phyloP scores from a whole-genome alignment of 495 filamentous ascomycete genomes.

The Lentithecium fluviatile region DNA sequence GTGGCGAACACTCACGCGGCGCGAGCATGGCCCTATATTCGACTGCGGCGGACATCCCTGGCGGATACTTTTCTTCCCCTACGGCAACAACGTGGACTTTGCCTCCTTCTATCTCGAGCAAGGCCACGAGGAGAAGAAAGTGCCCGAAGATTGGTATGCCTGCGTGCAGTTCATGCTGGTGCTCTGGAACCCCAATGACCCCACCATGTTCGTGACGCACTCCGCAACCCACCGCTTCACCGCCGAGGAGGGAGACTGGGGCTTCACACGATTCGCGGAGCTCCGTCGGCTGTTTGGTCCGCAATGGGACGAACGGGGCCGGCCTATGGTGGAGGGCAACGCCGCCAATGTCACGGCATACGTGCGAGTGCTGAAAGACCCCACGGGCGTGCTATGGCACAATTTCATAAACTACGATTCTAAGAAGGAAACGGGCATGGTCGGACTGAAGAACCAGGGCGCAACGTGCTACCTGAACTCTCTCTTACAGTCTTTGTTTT shows the following conservation, averaged over 20 bases:
- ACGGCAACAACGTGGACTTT: constrained; percentile 86
- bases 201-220: constrained; percentile 69
- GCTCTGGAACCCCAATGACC: constrained; percentile 88
- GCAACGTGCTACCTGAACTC: constrained; percentile 99
- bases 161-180: constrained; percentile 95
- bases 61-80: constrained; percentile 94
- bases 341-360: constrained; percentile 86
- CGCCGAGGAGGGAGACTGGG: constrained; percentile 97
- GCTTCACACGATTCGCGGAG: constrained; percentile 91
- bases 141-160: constrained; percentile 87
- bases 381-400: constrained; percentile 98
- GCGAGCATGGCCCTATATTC: constrained; percentile 85
- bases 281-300: constrained; percentile 74
- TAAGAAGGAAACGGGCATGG: constrained; percentile 96
- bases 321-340: constrained; percentile 86
- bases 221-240: constrained; percentile 85
- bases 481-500: constrained; percentile 91
- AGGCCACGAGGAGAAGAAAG: constrained; percentile 65
- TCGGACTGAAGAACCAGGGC: constrained; percentile 95
- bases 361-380: constrained; percentile 90
- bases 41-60: constrained; percentile 85
- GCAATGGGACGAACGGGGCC: constrained; percentile 63
- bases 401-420: constrained; percentile 98
- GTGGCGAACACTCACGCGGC: constrained; percentile 71
- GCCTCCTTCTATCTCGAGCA: constrained; percentile 97